Percentiles rank a stretch among this genome's conserved stretches.
phyloP scores from a whole-genome alignment of 2,329 filamentous ascomycete genomes.

The Aspergillus udagawae region DNA sequence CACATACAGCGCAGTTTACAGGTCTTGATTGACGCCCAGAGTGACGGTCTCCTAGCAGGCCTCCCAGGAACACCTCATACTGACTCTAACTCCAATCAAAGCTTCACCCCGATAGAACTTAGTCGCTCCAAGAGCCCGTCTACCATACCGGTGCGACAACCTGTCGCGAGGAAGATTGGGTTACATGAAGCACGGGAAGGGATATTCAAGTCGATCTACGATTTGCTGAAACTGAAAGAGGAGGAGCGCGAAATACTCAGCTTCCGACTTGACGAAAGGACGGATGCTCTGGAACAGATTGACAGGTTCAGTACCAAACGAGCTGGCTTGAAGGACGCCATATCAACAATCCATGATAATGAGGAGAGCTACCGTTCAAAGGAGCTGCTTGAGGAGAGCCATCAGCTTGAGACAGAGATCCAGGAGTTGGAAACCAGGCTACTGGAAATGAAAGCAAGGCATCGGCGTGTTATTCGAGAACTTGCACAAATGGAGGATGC shows the following conservation, averaged over 20 bases:
- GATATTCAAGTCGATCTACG: constrained; percentile 54
- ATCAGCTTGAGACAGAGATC: constrained; percentile 53
- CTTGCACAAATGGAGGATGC: constrained; percentile 53
- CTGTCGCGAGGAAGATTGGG: constrained; percentile 45
- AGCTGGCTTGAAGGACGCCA: constrained; percentile 48
- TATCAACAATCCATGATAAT: constrained; percentile 46
- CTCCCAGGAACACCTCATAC: constrained; percentile 39
- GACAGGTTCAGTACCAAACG: constrained; percentile 50
- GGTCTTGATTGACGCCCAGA: constrained; percentile 57
- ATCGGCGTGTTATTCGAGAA: constrained; percentile 50
- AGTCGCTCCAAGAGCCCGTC: constrained; percentile 29
- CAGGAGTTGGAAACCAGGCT: constrained; percentile 54
- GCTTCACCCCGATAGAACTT: constrained; percentile 30
- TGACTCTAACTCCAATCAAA: constrained; percentile 45
- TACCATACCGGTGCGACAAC: constrained; percentile 37
- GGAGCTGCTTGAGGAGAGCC: constrained; percentile 48
- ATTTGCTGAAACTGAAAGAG: constrained; percentile 53
- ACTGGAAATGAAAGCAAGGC: constrained; percentile 52
- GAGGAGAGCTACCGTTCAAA: constrained; percentile 43
- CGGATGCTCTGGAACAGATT: constrained; percentile 48
- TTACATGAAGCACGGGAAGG: constrained; percentile 52
- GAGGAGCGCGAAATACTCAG: constrained; percentile 53
- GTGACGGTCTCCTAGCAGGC: constrained; percentile 52
- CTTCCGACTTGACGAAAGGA: constrained; percentile 42
- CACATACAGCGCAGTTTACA: constrained; percentile 57